phyloP scores from a whole-genome alignment of 352 stramenopile species.

The Plasmopara muralis region DNA sequence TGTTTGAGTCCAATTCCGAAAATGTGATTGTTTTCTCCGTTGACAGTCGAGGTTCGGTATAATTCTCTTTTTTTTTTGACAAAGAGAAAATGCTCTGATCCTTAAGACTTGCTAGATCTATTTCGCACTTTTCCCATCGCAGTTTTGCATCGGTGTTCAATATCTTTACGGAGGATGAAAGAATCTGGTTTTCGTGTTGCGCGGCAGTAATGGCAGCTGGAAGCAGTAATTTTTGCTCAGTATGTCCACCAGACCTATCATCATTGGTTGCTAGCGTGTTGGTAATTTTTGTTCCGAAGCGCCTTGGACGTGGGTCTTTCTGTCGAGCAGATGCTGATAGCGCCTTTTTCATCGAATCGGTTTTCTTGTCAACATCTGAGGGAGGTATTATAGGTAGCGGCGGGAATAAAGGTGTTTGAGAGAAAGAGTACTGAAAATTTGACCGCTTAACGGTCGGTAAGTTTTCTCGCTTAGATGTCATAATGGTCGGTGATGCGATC shows the following conservation, averaged over 20 bases:
- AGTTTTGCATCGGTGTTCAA: too few species aligned
- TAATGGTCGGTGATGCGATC: slow-evolving; percentile 4
- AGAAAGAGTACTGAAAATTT: background rate
- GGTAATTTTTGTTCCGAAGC: slow-evolving; percentile 9
- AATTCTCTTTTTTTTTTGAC: too few species aligned
- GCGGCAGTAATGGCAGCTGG: background rate
- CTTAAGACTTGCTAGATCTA: too few species aligned
- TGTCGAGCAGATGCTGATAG: background rate
- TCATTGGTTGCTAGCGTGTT: slow-evolving; percentile 1
- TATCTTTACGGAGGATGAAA: too few species aligned
- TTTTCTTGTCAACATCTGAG: slow-evolving; percentile 5
- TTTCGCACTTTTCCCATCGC: too few species aligned
- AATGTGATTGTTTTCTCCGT: too few species aligned
- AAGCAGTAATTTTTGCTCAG: slow-evolving; percentile 5
- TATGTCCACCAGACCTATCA: background rate
- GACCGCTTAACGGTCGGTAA: background rate
- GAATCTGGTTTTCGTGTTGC: too few species aligned
- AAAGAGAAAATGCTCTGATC: too few species aligned
- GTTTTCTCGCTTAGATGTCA: slow-evolving; percentile 15
- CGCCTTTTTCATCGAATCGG: slow-evolving; percentile 5
- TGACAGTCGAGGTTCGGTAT: too few species aligned
- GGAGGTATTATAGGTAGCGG: slow-evolving; percentile 22
- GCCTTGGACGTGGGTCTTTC: slow-evolving; percentile 1
- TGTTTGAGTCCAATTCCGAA: too few species aligned
- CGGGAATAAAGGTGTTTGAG: slow-evolving; percentile 4